Evolutionary conservation across 345 rosid genomes (phyloP).

Genomic region (Syzygium aqueum): DNA sequence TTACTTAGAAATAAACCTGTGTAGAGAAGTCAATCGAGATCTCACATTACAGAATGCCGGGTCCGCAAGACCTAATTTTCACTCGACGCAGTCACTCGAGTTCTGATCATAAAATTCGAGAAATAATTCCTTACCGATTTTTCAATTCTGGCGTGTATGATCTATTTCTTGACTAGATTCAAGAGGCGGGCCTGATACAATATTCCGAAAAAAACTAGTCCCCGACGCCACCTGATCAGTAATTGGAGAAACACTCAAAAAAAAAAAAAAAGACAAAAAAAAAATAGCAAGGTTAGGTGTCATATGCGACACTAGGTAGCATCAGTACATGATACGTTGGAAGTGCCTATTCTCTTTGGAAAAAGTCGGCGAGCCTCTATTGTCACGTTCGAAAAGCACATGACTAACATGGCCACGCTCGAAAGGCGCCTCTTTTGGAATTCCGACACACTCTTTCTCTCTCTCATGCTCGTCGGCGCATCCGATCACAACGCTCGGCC

Average conservation of each 20-base stretch:
- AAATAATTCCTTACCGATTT: not conserved
- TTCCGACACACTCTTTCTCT: too few species aligned
- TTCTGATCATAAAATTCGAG: not conserved
- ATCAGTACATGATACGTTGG: not conserved
- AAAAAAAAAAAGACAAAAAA: fast-evolving
- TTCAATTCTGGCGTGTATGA: not conserved
- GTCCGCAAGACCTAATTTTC: not conserved
- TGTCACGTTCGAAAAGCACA: not conserved
- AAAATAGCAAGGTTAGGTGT: not conserved
- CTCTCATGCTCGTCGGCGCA: not conserved
- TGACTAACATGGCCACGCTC: not conserved
- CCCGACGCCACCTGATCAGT: not conserved
- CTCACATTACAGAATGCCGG: too few species aligned
- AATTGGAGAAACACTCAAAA: not conserved
- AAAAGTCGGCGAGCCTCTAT: not conserved
- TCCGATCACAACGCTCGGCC: not conserved
- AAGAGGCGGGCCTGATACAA: not conserved
- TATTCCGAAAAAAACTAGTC: not conserved
- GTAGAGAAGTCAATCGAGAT: not conserved
- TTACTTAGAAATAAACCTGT: not conserved
- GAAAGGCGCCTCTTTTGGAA: not conserved
- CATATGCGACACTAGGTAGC: not conserved
- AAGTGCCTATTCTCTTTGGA: not conserved
- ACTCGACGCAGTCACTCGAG: not conserved
- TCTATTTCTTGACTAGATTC: not conserved